Percentiles rank a stretch among this genome's conserved stretches.
phyloP scores from a whole-genome alignment of 495 filamentous ascomycete genomes.

The Penicillium tannophilum region DNA sequence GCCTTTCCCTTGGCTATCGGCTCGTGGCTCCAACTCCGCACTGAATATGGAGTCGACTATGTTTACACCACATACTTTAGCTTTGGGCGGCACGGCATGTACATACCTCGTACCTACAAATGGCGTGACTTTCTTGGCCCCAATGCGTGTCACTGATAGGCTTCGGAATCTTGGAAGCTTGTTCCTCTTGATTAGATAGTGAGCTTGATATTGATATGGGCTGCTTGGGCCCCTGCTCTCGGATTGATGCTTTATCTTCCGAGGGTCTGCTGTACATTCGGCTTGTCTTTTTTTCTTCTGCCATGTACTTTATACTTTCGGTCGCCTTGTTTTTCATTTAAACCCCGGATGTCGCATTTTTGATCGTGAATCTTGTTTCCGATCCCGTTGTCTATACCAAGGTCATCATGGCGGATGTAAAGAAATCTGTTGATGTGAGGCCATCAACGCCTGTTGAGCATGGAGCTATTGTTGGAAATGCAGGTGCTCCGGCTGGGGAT shows the following conservation, averaged over 20 bases:
- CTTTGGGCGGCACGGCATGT: background rate
- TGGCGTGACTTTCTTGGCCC: background rate
- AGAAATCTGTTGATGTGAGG: slow-evolving; percentile 10
- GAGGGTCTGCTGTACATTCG: background rate
- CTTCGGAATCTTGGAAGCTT: background rate
- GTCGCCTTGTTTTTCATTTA: background rate
- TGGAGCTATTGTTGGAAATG: slow-evolving; percentile 12
- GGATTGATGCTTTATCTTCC: background rate
- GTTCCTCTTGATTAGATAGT: background rate
- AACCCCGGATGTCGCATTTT: background rate
- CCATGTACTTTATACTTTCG: background rate
- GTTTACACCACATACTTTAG: too few species aligned
- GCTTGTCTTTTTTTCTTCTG: background rate
- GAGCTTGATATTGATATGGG: background rate
- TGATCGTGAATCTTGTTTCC: background rate
- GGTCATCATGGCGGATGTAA: slow-evolving; percentile 18
- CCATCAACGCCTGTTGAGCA: slow-evolving; percentile 4
- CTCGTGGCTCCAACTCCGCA: background rate
- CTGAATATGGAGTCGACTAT: background rate
- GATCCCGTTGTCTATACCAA: background rate
- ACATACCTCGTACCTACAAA: background rate
- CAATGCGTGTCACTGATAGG: background rate
- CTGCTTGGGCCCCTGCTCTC: background rate
- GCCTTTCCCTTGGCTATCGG: background rate
- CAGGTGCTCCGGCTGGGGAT: slow-evolving; percentile 24